A percentile compares a stretch with the other conserved stretches of the same genome.
Evolutionary conservation across 2,329 filamentous ascomycete genomes (phyloP).

Genomic region (Fusarium brachygibbosum): DNA sequence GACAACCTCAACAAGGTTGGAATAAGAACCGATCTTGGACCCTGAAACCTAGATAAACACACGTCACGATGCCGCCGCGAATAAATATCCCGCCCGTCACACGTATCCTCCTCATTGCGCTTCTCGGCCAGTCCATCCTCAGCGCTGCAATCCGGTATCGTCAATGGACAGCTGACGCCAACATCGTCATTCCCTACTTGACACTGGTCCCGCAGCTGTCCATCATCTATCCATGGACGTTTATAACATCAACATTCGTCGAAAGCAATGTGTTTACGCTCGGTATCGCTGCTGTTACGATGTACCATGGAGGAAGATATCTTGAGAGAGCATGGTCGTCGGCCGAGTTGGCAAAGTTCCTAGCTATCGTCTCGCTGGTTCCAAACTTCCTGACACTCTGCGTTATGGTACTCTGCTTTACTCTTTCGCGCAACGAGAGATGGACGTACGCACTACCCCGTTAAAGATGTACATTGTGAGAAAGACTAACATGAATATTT

Average conservation of each 20-base stretch:
- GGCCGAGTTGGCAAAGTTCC: conserved; percentile 90
- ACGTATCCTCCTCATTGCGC: conserved; percentile 79
- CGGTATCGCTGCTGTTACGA: conserved; percentile 78
- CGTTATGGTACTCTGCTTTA: conserved; percentile 80
- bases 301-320: conserved; percentile 95
- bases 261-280: conserved; percentile 95
- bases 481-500: conserved; percentile 25
- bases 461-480: neutral
- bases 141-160: conserved; percentile 83
- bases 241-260: conserved; percentile 86
- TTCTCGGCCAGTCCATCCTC: conserved; percentile 83
- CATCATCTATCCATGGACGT: conserved; percentile 92
- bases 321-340: conserved; percentile 97
- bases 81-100: conserved; percentile 95
- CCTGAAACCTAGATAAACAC: conserved; percentile 13
- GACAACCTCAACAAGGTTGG: conserved; percentile 18
- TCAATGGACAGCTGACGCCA: conserved; percentile 73
- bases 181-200: conserved; percentile 85
- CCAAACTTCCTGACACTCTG: conserved; percentile 84
- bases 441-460: conserved; percentile 73
- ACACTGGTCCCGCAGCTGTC: conserved; percentile 87
- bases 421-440: conserved; percentile 73
- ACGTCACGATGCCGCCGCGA: conserved; percentile 78
- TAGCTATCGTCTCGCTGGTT: conserved; percentile 80
- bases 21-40: conserved; percentile 19